phyloP scores from a whole-genome alignment of 768 basidiomycete species.

The Myochromella boudieri region DNA sequence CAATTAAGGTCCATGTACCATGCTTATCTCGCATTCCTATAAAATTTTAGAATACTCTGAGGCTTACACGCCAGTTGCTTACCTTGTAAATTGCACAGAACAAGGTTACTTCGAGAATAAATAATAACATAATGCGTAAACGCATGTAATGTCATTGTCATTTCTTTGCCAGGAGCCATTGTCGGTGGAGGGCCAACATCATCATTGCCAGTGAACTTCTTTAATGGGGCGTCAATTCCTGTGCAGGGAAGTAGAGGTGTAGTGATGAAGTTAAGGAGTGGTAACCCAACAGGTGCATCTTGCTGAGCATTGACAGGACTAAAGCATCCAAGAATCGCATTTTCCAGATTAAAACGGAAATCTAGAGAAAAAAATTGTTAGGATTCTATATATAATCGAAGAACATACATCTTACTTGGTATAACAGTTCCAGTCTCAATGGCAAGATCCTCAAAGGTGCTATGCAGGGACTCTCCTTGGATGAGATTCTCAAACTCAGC shows the following conservation, averaged over 20 bases:
- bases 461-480: conserved; percentile 9
- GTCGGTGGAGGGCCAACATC: conserved; percentile 14
- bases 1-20: conserved; percentile 8
- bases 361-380: conserved; percentile 1
- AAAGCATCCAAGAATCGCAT: conserved; percentile 10
- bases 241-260: conserved; percentile 17
- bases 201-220: conserved; percentile 22
- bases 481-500: conserved; percentile 17
- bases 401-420: not conserved
- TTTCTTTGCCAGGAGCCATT: not conserved
- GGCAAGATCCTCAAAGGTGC: conserved; percentile 13
- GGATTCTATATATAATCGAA: not conserved
- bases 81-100: conserved; percentile 15
- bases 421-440: not conserved
- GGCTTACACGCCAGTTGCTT: not conserved
- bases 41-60: not conserved
- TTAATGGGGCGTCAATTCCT: conserved; percentile 4
- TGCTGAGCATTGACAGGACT: too few relatives aligned
- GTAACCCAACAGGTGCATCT: conserved; percentile 2
- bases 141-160: conserved; percentile 19
- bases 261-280: conserved; percentile 15
- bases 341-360: conserved; percentile 10
- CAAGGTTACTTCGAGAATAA: conserved; percentile 4
- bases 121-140: conserved; percentile 18
- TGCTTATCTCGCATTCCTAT: conserved; percentile 6